phyloP scores from a whole-genome alignment of 192 early-diverging fungal genomes.

The Cladochytrium replicatum region DNA sequence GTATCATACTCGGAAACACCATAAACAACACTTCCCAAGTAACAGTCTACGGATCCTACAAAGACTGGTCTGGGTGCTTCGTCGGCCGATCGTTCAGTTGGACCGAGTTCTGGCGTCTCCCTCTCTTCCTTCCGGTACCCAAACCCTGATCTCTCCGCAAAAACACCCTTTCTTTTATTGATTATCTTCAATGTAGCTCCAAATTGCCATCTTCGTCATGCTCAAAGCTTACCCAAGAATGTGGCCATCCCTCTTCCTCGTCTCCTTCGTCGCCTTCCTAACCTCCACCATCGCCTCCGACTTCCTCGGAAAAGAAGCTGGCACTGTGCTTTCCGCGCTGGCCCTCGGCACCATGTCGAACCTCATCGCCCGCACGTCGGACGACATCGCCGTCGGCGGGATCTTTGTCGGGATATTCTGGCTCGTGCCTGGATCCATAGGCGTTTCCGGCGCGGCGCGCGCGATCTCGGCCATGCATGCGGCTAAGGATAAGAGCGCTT shows the following conservation, averaged over 20 bases:
- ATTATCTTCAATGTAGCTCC: neutral
- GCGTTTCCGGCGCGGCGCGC: neutral
- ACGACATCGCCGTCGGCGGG: neutral
- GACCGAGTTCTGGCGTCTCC: neutral
- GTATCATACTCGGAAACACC: no score
- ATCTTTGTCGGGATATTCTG: neutral
- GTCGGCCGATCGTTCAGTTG: no score
- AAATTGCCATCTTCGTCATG: neutral
- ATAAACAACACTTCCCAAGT: no score
- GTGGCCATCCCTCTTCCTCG: neutral
- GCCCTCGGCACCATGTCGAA: neutral
- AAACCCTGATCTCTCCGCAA: neutral
- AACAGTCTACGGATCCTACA: no score
- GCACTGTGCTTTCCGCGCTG: neutral
- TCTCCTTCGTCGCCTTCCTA: neutral
- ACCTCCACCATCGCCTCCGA: neutral
- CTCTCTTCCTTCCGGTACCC: neutral
- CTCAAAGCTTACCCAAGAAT: neutral
- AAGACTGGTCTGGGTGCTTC: no score
- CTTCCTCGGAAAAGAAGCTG: neutral
- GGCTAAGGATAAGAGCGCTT: neutral
- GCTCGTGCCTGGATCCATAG: neutral
- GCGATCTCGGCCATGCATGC: neutral
- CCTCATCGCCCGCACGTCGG: neutral
- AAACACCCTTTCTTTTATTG: neutral